phyloP scores from a whole-genome alignment of 768 basidiomycete genomes.

The Pleurotus eryngii region DNA sequence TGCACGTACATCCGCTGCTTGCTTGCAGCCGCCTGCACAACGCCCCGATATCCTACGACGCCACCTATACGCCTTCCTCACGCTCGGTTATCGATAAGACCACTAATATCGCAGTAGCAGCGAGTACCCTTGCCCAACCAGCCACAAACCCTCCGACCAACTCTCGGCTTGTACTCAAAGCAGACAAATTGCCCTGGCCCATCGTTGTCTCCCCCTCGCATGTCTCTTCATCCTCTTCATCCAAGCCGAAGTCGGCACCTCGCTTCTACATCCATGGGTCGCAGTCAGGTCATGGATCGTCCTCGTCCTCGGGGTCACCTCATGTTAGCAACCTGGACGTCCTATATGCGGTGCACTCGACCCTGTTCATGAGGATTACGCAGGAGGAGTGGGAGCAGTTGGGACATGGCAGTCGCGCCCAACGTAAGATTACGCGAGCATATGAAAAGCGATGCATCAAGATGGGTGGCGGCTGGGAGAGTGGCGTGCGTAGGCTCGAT shows the following conservation, averaged over 20 bases:
- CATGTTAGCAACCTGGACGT: slow-evolving; percentile 63
- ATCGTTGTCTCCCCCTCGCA: slow-evolving; percentile 42
- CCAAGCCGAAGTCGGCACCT: slow-evolving; percentile 12
- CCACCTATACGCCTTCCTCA: slow-evolving; percentile 53
- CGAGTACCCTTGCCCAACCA: slow-evolving; percentile 55
- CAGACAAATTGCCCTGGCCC: slow-evolving; percentile 61
- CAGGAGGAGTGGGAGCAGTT: slow-evolving; percentile 63
- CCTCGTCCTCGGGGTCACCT: slow-evolving; percentile 14
- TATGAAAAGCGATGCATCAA: slow-evolving; percentile 61
- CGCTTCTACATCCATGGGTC: slow-evolving; percentile 23
- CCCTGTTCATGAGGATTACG: slow-evolving; percentile 54
- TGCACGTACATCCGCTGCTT: slow-evolving; percentile 65
- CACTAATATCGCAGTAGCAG: slow-evolving; percentile 50
- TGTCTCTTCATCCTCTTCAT: slow-evolving; percentile 16
- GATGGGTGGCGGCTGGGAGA: slow-evolving; percentile 65
- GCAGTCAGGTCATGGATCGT: slow-evolving; percentile 11
- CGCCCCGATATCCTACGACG: slow-evolving; percentile 63
- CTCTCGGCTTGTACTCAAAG: slow-evolving; percentile 42
- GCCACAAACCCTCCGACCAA: slow-evolving; percentile 57
- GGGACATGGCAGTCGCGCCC: slow-evolving; percentile 50
- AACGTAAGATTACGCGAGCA: slow-evolving; percentile 56
- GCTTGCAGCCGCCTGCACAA: slow-evolving; percentile 52
- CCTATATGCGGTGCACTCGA: slow-evolving; percentile 54
- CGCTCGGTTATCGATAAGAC: slow-evolving; percentile 54
- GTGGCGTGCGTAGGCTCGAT: slow-evolving; percentile 65